These are phyloP conservation scores for Ricinus communis DNA, from an alignment of 345 rosid genomes.

Conservation along the genomic window DNA sequence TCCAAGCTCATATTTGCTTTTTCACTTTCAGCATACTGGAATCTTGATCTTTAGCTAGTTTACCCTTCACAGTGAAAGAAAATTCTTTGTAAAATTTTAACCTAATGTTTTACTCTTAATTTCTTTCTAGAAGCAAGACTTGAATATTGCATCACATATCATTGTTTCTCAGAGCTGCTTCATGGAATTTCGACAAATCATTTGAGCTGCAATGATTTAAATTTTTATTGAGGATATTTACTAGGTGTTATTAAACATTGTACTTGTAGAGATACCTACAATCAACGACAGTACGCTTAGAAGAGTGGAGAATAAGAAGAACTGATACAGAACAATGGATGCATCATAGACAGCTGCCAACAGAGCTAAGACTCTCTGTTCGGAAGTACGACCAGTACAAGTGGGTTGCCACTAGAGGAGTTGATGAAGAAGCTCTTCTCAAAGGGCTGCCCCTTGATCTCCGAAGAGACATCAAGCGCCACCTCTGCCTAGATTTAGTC, in stretches of 20 bases:
- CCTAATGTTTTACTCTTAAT: background rate
- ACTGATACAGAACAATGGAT: conserved; percentile 96
- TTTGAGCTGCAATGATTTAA: too few species aligned
- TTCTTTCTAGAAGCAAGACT: too few species aligned
- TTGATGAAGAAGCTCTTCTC: conserved; percentile 76
- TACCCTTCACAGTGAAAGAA: too few species aligned
- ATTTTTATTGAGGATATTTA: too few species aligned
- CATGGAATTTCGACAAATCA: background rate
- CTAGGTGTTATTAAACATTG: background rate
- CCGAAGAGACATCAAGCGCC: conserved; percentile 83
- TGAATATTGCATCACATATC: too few species aligned
- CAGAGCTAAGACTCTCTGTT: conserved; percentile 58
- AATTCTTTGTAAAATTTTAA: too few species aligned
- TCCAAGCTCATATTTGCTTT: too few species aligned
- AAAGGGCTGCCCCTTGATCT: conserved; percentile 81
- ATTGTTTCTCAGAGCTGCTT: background rate
- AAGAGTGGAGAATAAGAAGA: conserved; percentile 91
- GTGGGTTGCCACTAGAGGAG: conserved; percentile 89
- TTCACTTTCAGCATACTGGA: background rate
- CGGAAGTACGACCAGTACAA: conserved; percentile 79
- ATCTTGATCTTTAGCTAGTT: background rate
- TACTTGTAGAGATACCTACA: conserved; percentile 73
- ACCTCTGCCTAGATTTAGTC: conserved; percentile 86
- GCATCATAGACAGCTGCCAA: conserved; percentile 86
- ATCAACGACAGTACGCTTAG: conserved; percentile 74